Base-by-base conservation (phyloP, 495 filamentous ascomycete genomes). In the Podospora didyma region DNA sequence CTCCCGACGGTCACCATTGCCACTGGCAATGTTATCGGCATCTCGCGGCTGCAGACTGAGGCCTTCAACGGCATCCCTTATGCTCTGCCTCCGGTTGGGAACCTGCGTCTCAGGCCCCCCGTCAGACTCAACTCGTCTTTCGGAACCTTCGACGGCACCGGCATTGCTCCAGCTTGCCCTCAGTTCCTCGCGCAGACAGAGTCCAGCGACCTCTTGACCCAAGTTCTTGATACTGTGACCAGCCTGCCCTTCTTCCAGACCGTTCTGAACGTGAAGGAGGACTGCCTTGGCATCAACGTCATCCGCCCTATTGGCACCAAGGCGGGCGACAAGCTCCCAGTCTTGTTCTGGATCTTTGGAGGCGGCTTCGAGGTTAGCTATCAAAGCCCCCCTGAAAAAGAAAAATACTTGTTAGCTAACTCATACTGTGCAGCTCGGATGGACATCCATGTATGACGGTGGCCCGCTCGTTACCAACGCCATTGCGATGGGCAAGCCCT, bases 341-440 rank as follows among this genome's bases (percentile, higher is more conserved):
- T 90, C 20, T 73, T 86, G 37, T 81, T 88, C 22, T 90, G 87
- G 87, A 90, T 92, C 50, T 89, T 80, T 63, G 87, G 86, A 19
- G 87, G 88, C 47, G 86, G 82, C 1, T 88, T 89, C 51, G 85
- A 86, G 60, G 69, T 70, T 45, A 47, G 69, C 41, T 34, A 23
- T 16, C 10, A 21, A 16, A 4, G 14, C 21, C 7, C 21, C 7
- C 22, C n/a, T 19, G n/a, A 39, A 39, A 3, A 0, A 51, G 19
- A 21, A 51, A 21, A 26, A 14, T 5, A 14, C 39, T 12, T 17
- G n/a, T 16, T 46, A 17, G 52, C 64, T 49, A 49, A 63, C 46
- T 21, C 9, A 19, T 31, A n/a, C n/a, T 35, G 17, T 16, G 41
- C 34, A 75, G 67, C 69, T 77, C 31, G 73, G 79, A 53, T 84